Evolutionary conservation across 2,329 filamentous ascomycete genomes (phyloP).

Genomic region (Monosporascus sp.): DNA sequence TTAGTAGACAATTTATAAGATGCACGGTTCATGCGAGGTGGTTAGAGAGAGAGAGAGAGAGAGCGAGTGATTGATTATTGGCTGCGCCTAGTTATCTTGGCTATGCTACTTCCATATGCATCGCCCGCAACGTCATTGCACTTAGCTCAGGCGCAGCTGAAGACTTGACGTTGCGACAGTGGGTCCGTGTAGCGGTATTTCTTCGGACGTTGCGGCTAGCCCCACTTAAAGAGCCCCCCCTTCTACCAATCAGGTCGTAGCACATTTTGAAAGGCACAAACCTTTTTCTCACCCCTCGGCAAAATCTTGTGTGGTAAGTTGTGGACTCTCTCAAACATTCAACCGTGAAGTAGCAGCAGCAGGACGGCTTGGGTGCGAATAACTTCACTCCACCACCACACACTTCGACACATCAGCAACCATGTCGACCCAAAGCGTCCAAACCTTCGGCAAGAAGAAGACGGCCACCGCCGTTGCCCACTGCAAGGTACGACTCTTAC

Average conservation of each 20-base stretch:
- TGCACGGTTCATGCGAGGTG: too few relatives aligned
- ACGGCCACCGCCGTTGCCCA: slow-evolving; percentile 85
- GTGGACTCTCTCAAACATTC: slow-evolving; percentile 11
- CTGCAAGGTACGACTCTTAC: slow-evolving; percentile 62
- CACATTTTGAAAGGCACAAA: slow-evolving; percentile 20
- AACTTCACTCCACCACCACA: slow-evolving; percentile 15
- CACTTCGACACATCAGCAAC: slow-evolving; percentile 37
- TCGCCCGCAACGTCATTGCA: too few relatives aligned
- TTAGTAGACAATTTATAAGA: too few relatives aligned
- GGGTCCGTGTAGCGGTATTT: not conserved
- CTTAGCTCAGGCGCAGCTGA: too few relatives aligned
- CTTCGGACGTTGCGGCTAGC: not conserved
- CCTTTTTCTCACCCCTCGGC: slow-evolving; percentile 17
- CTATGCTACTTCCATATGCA: too few relatives aligned
- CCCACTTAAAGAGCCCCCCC: not conserved
- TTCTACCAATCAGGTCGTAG: slow-evolving; percentile 1
- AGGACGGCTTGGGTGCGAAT: slow-evolving; percentile 17
- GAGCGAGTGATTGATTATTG: too few relatives aligned
- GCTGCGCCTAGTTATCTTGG: too few relatives aligned
- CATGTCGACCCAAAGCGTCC: slow-evolving; percentile 79
- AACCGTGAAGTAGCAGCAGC: slow-evolving; percentile 12
- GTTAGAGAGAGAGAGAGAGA: too few relatives aligned
- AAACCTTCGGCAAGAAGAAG: slow-evolving; percentile 99
- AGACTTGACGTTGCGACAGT: not conserved
- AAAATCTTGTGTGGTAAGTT: slow-evolving; percentile 13